A percentile compares a stretch with the other conserved stretches of the same genome.
Conservation (phyloP, 2,329 filamentous ascomycete genomes). For the Paracorniculantispora psalliotae region DNA sequence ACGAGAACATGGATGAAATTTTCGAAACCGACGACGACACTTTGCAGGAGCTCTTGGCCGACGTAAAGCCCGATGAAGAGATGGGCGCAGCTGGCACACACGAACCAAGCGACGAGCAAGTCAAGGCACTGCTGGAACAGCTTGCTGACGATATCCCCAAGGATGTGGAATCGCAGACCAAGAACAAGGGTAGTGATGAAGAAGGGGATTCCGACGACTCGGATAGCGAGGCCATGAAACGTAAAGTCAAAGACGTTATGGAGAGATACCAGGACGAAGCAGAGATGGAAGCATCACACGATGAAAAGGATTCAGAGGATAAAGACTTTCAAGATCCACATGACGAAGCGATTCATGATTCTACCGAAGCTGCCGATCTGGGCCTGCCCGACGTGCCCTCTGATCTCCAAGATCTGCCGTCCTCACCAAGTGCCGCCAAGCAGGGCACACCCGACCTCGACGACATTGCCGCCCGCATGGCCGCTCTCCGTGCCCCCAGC, state of each 20-base stretch:
- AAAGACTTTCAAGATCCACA: conserved; percentile 16
- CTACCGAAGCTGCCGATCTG: conserved; percentile 24
- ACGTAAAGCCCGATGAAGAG: conserved; percentile 32
- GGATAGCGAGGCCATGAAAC: conserved; percentile 45
- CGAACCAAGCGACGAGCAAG: conserved; percentile 28
- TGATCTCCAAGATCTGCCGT: conserved; percentile 33
- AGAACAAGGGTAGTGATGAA: neutral
- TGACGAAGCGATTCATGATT: conserved; percentile 16
- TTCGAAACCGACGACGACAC: conserved; percentile 47
- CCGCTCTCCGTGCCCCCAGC: conserved; percentile 40
- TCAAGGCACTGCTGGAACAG: conserved; percentile 33
- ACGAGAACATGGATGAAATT: conserved; percentile 34
- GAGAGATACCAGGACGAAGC: conserved; percentile 43
- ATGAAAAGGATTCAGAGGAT: neutral
- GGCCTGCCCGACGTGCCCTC: conserved; percentile 44
- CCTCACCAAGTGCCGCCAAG: conserved; percentile 16
- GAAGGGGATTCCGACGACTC: conserved; percentile 32
- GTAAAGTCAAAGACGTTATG: conserved; percentile 41
- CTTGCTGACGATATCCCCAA: conserved; percentile 30
- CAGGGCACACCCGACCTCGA: conserved; percentile 28
- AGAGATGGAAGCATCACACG: conserved; percentile 27
- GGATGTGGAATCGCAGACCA: conserved; percentile 11
- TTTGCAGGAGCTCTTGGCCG: conserved; percentile 46
- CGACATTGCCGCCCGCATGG: conserved; percentile 48
- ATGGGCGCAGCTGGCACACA: conserved; percentile 14